These are phyloP conservation scores for Myrica gale DNA, from an alignment of 306 rosid species.

Conservation along the genomic window DNA sequence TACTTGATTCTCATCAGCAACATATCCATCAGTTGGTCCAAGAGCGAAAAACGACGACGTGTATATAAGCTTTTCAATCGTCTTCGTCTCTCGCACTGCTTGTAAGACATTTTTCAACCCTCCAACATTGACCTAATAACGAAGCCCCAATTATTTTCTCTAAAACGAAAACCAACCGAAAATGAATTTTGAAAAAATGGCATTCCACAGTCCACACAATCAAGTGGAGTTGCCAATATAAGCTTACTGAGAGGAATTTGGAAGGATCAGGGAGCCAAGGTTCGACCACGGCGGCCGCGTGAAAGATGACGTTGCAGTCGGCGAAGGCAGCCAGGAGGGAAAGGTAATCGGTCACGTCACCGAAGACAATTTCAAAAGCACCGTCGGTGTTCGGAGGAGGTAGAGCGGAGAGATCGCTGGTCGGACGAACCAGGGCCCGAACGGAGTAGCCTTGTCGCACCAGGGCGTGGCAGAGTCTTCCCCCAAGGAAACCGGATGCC, in stretches of 20 bases:
- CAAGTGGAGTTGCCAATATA: neutral
- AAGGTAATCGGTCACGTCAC: conserved; percentile 67
- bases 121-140: conserved; percentile 64
- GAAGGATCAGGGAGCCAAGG: conserved; percentile 97
- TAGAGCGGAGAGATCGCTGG: conserved; percentile 76
- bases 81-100: conserved; percentile 65
- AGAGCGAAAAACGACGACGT: conserved; percentile 88
- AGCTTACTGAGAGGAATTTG: conserved; percentile 54
- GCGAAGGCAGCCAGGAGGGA: conserved; percentile 78
- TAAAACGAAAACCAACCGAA: neutral
- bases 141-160: neutral
- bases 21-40: conserved; percentile 68
- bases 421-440: conserved; percentile 66
- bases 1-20: conserved; percentile 78
- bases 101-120: conserved; percentile 71
- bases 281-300: conserved; percentile 85
- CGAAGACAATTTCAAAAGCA: conserved; percentile 57
- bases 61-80: conserved; percentile 66
- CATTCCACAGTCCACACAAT: neutral
- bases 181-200: neutral
- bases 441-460: conserved; percentile 56
- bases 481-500: conserved; percentile 85
- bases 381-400: conserved; percentile 35
- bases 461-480: conserved; percentile 65
- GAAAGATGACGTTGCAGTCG: conserved; percentile 72